Percentiles rank a stretch among this genome's conserved stretches.
Conservation (phyloP, 371 early-diverging fungal species). For the Zychaea mexicana region DNA sequence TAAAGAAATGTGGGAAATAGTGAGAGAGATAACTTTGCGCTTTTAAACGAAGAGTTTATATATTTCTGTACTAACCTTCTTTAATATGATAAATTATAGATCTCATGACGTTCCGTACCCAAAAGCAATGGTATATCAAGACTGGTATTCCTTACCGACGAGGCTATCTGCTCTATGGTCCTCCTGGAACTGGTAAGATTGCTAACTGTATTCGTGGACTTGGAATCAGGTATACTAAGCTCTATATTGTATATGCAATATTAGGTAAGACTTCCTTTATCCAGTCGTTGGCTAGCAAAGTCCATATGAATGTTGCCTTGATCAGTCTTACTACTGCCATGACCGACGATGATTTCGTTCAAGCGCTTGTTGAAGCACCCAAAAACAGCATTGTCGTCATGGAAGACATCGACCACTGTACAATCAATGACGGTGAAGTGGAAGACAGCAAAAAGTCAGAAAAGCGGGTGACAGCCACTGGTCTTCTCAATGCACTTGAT, state of each 20-base stretch:
- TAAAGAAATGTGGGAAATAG: no score
- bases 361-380: conserved; percentile 29
- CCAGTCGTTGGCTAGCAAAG: conserved; percentile 59
- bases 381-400: conserved; percentile 38
- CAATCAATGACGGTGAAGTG: conserved; percentile 21
- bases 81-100: no score
- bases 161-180: conserved; percentile 76
- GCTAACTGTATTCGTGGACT: no score
- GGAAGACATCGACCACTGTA: conserved; percentile 56
- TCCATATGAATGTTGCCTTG: conserved; percentile 44
- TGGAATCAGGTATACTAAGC: no score
- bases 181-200: conserved; percentile 64
- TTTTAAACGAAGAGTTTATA: background rate
- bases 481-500: conserved; percentile 93
- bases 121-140: conserved; percentile 76
- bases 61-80: no score
- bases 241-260: no score
- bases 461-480: conserved; percentile 84
- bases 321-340: conserved; percentile 36
- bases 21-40: background rate
- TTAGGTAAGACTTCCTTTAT: conserved; percentile 62
- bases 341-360: conserved; percentile 35
- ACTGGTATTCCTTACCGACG: conserved; percentile 94
- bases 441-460: conserved; percentile 7
- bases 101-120: conserved; percentile 35